These are phyloP conservation scores for Dioszegia aurantiaca DNA, from an alignment of 768 basidiomycete species.

Conservation along the genomic window DNA sequence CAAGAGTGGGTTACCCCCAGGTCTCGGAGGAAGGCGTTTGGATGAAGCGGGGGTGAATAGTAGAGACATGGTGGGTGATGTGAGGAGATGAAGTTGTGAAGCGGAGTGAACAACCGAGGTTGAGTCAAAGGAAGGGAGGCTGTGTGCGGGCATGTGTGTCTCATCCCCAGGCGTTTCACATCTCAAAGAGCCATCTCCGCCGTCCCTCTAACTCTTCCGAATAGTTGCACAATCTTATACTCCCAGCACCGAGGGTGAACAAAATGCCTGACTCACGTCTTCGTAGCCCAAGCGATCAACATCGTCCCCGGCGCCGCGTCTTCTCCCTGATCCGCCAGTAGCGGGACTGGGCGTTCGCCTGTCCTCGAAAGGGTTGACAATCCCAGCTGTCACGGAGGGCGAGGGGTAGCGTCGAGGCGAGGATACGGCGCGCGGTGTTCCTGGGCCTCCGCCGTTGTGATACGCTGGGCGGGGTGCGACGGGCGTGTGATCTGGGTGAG, in stretches of 20 bases:
- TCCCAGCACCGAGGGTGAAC: too few species aligned
- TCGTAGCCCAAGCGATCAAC: slow-evolving; percentile 11
- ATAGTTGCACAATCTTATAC: too few species aligned
- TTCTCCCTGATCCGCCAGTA: background rate
- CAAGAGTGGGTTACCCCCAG: background rate
- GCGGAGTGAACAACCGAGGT: background rate
- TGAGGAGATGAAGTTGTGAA: too few species aligned
- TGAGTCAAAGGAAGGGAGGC: background rate
- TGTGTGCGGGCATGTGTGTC: slow-evolving; percentile 5
- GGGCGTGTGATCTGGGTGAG: slow-evolving; percentile 8
- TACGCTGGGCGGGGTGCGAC: slow-evolving; percentile 3
- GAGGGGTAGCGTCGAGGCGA: slow-evolving; percentile 1
- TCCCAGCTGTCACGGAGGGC: background rate
- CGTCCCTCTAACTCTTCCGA: background rate
- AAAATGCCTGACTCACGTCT: slow-evolving; percentile 12
- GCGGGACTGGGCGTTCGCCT: slow-evolving; percentile 1
- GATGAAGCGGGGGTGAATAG: background rate
- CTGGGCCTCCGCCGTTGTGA: background rate
- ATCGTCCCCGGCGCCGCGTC: slow-evolving; percentile 1
- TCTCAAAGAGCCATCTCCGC: background rate
- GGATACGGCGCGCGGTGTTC: background rate
- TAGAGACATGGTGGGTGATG: background rate
- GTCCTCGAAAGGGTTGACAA: slow-evolving; percentile 10
- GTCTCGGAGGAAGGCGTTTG: background rate
- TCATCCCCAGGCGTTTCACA: slow-evolving; percentile 1